Conservation (phyloP, 345 rosid species). For the Aurinia saxatilis region DNA sequence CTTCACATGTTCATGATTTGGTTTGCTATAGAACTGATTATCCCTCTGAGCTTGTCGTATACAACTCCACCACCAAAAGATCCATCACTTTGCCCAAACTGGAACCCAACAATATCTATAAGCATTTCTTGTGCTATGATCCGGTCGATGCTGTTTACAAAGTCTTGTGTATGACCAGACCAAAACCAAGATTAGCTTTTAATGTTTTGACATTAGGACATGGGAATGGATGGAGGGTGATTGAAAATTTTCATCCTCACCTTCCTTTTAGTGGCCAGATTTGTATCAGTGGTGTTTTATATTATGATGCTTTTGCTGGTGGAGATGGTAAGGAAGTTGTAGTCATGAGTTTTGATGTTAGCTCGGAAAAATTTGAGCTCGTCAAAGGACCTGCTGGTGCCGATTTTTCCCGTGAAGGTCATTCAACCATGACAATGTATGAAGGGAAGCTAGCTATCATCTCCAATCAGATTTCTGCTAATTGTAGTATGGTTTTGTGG, state of each 20-base stretch:
- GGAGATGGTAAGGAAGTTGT: accelerated
- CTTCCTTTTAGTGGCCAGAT: background rate
- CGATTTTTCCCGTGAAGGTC: background rate
- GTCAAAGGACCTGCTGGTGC: background rate
- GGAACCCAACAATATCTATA: accelerated
- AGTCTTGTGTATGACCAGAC: background rate
- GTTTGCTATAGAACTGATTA: too few relatives aligned
- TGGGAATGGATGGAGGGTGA: background rate
- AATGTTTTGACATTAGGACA: background rate
- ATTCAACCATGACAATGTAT: background rate
- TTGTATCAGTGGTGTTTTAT: background rate
- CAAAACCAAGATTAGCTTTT: too few relatives aligned
- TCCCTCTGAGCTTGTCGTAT: background rate
- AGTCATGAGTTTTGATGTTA: background rate
- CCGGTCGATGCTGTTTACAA: background rate
- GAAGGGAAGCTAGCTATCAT: background rate
- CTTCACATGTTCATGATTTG: too few relatives aligned
- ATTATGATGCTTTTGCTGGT: background rate
- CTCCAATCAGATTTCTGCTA: background rate
- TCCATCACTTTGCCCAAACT: background rate
- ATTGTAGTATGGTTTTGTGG: background rate
- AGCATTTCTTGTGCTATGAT: background rate
- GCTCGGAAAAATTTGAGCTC: background rate
- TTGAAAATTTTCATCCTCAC: background rate
- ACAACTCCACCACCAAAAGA: background rate